Conservation (phyloP, 1,284 basidiomycete genomes). For the Rugosomyces carneus region DNA sequence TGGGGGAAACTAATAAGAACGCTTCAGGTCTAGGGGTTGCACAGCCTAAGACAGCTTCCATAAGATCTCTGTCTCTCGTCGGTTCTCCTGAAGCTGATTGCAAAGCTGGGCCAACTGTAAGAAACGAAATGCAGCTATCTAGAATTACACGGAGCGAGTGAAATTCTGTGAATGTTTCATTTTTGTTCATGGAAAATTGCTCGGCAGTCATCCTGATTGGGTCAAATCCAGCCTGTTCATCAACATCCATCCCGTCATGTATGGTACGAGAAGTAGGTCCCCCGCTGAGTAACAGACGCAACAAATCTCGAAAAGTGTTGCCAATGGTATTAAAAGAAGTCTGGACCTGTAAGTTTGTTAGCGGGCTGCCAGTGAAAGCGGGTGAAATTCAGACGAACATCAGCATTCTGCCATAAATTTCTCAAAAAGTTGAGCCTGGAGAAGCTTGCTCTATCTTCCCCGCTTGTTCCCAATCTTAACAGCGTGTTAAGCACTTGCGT, state of each 20-base stretch:
- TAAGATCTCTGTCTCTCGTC: slow-evolving; percentile 58
- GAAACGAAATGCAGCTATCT: slow-evolving; percentile 47
- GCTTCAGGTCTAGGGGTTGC: slow-evolving; percentile 37
- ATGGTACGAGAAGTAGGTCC: slow-evolving; percentile 12
- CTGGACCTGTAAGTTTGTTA: slow-evolving; percentile 40
- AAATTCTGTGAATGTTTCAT: slow-evolving; percentile 24
- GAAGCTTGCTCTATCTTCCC: slow-evolving; percentile 12
- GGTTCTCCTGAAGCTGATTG: slow-evolving; percentile 51
- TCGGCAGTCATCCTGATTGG: slow-evolving; percentile 42
- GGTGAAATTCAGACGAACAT: slow-evolving; percentile 38
- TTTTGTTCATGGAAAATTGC: slow-evolving; percentile 22
- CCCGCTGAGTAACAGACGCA: slow-evolving; percentile 21
- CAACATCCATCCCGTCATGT: slow-evolving; percentile 28
- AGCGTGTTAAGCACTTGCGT: slow-evolving; percentile 40
- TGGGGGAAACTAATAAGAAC: slow-evolving; percentile 52
- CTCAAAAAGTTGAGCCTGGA: slow-evolving; percentile 36
- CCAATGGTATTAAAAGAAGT: slow-evolving; percentile 40
- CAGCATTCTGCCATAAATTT: slow-evolving; percentile 54
- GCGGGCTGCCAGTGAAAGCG: not conserved
- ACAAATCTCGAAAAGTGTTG: slow-evolving; percentile 30
- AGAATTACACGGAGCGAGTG: slow-evolving; percentile 29
- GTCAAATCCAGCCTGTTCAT: slow-evolving; percentile 64
- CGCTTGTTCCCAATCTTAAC: slow-evolving; percentile 16
- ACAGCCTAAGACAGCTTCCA: slow-evolving; percentile 50
- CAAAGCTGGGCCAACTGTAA: slow-evolving; percentile 52